These are phyloP conservation scores for Onygenales sp. DNA, from an alignment of 2,329 filamentous ascomycete species.

Conservation along the genomic window DNA sequence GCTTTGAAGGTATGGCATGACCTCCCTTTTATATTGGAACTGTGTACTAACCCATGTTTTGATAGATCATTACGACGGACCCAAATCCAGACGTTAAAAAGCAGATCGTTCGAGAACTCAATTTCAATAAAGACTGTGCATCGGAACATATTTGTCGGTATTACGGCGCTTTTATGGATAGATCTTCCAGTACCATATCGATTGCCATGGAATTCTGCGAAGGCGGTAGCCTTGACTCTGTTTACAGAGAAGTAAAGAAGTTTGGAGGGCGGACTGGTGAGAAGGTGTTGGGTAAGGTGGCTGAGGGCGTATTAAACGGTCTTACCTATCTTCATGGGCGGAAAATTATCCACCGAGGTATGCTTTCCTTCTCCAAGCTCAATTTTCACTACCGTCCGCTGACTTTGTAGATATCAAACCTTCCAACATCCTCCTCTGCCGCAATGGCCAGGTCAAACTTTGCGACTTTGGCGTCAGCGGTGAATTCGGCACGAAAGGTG, in stretches of 20 bases:
- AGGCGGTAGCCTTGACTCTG: conserved; percentile 88
- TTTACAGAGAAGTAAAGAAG: conserved; percentile 95
- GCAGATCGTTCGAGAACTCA: conserved; percentile 90
- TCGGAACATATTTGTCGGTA: conserved; percentile 96
- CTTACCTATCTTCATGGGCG: conserved; percentile 90
- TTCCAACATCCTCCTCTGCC: conserved; percentile 88
- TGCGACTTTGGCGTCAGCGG: conserved; percentile 98
- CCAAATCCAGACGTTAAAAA: conserved; percentile 97
- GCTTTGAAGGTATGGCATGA: conserved; percentile 68
- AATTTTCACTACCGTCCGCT: neutral
- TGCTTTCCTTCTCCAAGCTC: conserved; percentile 2
- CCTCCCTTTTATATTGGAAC: neutral
- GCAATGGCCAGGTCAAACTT: conserved; percentile 87
- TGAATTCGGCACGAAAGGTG: conserved; percentile 96
- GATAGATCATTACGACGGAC: conserved; percentile 91
- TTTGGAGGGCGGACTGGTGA: conserved; percentile 90
- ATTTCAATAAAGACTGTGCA: conserved; percentile 95
- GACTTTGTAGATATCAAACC: conserved; percentile 73
- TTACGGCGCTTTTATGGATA: conserved; percentile 93
- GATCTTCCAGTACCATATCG: conserved; percentile 90
- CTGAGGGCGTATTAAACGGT: conserved; percentile 86
- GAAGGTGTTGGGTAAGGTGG: conserved; percentile 93
- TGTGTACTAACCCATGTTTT: conserved; percentile 11
- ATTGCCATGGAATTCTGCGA: conserved; percentile 99
- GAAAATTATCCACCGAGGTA: conserved; percentile 86